Evolutionary conservation across 768 basidiomycete genomes (phyloP).

Genomic region (Pholiota molesta): DNA sequence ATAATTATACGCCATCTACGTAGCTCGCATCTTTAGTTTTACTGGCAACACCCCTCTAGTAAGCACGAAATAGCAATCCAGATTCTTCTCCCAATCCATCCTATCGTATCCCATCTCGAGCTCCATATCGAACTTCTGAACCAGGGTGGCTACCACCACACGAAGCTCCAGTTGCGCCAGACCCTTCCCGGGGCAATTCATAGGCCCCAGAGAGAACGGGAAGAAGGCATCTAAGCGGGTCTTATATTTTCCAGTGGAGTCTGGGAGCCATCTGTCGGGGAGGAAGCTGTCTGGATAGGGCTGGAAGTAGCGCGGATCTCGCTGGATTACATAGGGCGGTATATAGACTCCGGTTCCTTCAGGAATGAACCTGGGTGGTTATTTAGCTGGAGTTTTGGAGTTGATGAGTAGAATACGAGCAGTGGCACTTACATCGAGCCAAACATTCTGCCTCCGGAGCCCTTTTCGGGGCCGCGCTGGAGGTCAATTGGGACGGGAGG

Average conservation of each 20-base stretch:
- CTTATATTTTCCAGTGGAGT: not conserved
- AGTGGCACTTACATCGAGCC: slow-evolving; percentile 24
- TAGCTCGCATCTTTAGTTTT: slow-evolving; percentile 5
- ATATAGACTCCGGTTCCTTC: slow-evolving; percentile 41
- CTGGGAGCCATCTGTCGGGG: slow-evolving; percentile 40
- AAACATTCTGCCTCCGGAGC: slow-evolving; percentile 30
- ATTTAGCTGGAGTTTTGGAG: not conserved
- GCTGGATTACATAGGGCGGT: slow-evolving; percentile 37
- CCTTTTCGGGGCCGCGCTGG: slow-evolving; percentile 33
- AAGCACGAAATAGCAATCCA: slow-evolving; percentile 30
- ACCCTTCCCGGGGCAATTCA: slow-evolving; percentile 50
- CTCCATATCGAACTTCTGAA: slow-evolving; percentile 33
- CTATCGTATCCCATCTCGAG: slow-evolving; percentile 29
- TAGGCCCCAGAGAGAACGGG: slow-evolving; percentile 48
- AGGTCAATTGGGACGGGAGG: slow-evolving; percentile 38
- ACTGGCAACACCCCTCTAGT: slow-evolving; percentile 16
- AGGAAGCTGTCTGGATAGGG: slow-evolving; percentile 36
- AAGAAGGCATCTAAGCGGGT: slow-evolving; percentile 30
- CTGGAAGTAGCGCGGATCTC: slow-evolving; percentile 41
- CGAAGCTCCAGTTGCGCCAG: slow-evolving; percentile 40
- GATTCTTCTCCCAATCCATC: slow-evolving; percentile 28
- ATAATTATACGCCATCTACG: not conserved
- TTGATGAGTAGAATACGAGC: not conserved
- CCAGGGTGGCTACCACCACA: slow-evolving; percentile 28
- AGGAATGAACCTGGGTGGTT: slow-evolving; percentile 34